Percentiles rank a stretch among this genome's conserved stretches.
Conservation (phyloP, 163 green algal genomes). For the Volvox carteri region DNA sequence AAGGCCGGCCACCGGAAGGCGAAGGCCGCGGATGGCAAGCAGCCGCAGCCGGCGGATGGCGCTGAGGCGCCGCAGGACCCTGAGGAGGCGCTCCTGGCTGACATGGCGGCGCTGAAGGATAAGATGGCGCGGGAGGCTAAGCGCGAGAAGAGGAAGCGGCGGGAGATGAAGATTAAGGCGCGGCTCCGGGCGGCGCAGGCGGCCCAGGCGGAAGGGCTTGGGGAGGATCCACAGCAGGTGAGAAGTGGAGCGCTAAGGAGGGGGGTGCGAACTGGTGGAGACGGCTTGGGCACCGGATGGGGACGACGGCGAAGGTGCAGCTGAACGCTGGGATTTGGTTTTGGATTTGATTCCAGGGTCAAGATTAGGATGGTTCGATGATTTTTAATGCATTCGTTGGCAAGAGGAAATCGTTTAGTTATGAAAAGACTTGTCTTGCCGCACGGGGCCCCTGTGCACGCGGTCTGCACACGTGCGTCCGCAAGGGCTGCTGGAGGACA, state of each 20-base stretch:
- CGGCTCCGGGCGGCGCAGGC: conserved; percentile 79
- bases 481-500: too few relatives aligned
- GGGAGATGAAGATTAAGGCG: conserved; percentile 84
- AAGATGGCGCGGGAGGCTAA: conserved; percentile 74
- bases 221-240: conserved; percentile 47
- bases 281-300: too few relatives aligned
- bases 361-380: too few relatives aligned
- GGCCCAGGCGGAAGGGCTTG: conserved; percentile 53
- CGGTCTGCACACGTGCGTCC: too few relatives aligned
- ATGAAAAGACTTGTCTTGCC: too few relatives aligned
- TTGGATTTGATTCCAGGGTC: too few relatives aligned
- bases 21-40: conserved; percentile 46
- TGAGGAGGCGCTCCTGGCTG: conserved; percentile 84
- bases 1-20: conserved; percentile 46
- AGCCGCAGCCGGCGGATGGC: conserved; percentile 36
- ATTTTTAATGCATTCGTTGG: too few relatives aligned
- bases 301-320: too few relatives aligned
- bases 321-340: too few relatives aligned
- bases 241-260: not conserved
- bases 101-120: conserved; percentile 90
- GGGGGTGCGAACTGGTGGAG: too few relatives aligned
- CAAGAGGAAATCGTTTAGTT: too few relatives aligned
- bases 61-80: conserved; percentile 66
- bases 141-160: conserved; percentile 75
- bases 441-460: too few relatives aligned